Evolutionary conservation across 257 asterid species (phyloP).

Genomic region (Eustoma russellianum): DNA sequence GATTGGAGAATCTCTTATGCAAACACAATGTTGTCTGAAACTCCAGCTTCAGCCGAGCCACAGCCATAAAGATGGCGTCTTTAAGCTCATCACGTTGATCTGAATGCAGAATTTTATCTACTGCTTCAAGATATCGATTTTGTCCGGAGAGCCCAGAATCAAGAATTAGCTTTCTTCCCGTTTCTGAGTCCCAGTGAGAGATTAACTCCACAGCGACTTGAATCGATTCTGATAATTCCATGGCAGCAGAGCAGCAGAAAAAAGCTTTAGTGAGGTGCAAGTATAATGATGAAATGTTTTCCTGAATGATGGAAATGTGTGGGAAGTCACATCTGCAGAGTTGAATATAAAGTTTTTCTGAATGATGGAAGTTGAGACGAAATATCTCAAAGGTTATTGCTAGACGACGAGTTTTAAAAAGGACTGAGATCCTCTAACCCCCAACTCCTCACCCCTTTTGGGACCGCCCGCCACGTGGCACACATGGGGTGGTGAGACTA

Average conservation of each 20-base stretch:
- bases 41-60: slow-evolving; percentile 10
- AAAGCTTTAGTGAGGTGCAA: no score
- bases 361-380: no score
- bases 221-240: slow-evolving; percentile 31
- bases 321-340: no score
- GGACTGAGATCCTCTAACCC: slow-evolving; percentile 11
- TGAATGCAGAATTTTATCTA: slow-evolving; percentile 18
- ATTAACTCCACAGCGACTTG: slow-evolving; percentile 35
- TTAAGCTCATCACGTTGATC: slow-evolving; percentile 5
- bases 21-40: background rate
- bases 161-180: slow-evolving; percentile 12
- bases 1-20: slow-evolving; percentile 1
- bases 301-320: no score
- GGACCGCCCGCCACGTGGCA: no score
- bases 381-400: no score
- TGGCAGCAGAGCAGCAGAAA: no score
- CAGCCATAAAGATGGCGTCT: slow-evolving; percentile 7
- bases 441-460: slow-evolving; percentile 21
- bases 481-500: no score
- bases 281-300: no score
- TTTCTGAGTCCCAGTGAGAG: slow-evolving; percentile 16
- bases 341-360: no score
- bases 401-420: no score
- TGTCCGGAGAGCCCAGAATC: slow-evolving; percentile 12
- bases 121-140: slow-evolving; percentile 19